Evolutionary conservation across 2,329 filamentous ascomycete species (phyloP), one percentile per base, ranked within the genome.

Genomic region (Cytospora piceicola): DNA sequence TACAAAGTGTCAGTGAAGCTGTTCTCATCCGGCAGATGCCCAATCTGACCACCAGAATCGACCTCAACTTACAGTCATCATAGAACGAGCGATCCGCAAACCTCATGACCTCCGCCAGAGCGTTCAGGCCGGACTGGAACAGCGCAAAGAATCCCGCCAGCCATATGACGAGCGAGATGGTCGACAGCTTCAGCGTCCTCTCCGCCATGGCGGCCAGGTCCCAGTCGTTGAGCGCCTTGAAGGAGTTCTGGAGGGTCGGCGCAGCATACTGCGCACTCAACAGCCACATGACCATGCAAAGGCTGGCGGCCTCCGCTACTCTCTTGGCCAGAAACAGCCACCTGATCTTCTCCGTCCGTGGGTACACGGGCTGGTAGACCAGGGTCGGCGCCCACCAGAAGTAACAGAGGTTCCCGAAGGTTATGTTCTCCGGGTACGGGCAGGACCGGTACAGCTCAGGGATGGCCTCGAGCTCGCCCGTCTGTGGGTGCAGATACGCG

Each of bases 301-400:
- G 83, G 24, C 88, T 88, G 65, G 90, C 84, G 8, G 92, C 85
- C 78, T 99, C 95, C 57, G 85, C 85, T 54, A 94, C 75, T 20
- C 95, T 88, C 79, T 97, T 97, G 65, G 86, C 80, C 49, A 98
- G 92, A 75, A 97, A 99, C 4, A 86, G 76, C 93, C 94, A 97
- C 68, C 95, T 86, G 71, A 97, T 92, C 64, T 84, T 86, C 11
- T 87, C 81, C 7, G 92, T 93, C 53, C 94, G 90, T 24, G 95
- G 95, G 76, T 99, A 99, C 17, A 95, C 93, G 1, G 95, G 95
- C 80, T 99, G 95, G 76, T 99, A 99, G 54, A 98, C 90, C 61
- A 99, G 84, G 0, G 95, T 99, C 0, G 95, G 95, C 0, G 94
- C 95, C 89, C 94, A 94, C 94, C 95, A 98, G 77, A 99, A 99